A percentile compares a stretch with the other conserved stretches of the same genome.
These are phyloP conservation scores for Claviceps sp. DNA, from an alignment of 2,329 filamentous ascomycete genomes.

Conservation along the genomic window DNA sequence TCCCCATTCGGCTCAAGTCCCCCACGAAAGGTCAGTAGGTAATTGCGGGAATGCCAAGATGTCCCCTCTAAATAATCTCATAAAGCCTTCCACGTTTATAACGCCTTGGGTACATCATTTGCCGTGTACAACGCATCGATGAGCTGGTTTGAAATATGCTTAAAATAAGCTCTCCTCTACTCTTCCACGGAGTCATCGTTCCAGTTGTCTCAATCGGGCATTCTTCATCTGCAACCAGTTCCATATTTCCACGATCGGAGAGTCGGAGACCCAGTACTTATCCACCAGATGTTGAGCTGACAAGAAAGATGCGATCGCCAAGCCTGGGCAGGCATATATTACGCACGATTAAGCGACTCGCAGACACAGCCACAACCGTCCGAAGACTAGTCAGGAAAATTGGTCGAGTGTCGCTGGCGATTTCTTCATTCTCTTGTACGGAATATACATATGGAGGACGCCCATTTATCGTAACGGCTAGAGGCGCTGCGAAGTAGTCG, in stretches of 20 bases:
- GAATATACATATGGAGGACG: no score
- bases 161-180: no score
- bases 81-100: background rate
- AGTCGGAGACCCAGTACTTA: background rate
- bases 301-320: background rate
- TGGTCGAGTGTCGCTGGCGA: no score
- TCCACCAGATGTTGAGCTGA: background rate
- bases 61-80: background rate
- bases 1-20: background rate
- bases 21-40: background rate
- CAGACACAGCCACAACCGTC: background rate
- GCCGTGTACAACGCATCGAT: no score
- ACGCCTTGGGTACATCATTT: background rate
- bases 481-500: no score
- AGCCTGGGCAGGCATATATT: background rate
- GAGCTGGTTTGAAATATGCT: no score
- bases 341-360: background rate
- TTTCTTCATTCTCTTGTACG: no score
- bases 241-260: background rate
- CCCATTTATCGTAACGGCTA: no score
- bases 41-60: background rate
- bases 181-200: no score
- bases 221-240: no score
- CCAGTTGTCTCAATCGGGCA: no score
- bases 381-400: background rate